These are phyloP conservation scores for Solanum raphanifolium DNA, from an alignment of 257 asterid genomes.

Conservation along the genomic window DNA sequence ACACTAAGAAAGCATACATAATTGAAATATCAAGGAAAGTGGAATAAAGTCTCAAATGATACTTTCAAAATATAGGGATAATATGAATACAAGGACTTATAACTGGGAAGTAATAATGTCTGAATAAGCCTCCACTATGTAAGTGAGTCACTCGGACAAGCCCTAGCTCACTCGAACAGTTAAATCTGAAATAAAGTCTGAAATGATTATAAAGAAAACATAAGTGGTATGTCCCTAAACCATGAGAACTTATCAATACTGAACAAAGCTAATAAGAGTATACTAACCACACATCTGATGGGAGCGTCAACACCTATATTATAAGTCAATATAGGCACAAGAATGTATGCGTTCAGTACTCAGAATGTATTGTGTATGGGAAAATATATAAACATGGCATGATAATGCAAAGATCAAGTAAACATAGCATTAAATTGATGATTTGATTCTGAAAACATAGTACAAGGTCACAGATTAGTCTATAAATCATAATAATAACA, in stretches of 20 bases:
- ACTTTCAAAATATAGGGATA: background rate
- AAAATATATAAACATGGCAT: background rate
- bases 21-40: background rate
- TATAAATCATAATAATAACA: background rate
- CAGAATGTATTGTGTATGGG: background rate
- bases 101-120: background rate
- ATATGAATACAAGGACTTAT: background rate
- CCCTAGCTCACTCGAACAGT: background rate
- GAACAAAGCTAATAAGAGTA: background rate
- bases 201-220: background rate
- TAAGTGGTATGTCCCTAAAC: background rate
- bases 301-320: background rate
- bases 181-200: background rate
- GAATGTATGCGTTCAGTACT: background rate
- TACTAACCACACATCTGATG: background rate
- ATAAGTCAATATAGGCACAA: background rate
- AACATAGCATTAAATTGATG: background rate
- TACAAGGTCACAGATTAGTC: background rate
- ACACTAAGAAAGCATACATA: background rate
- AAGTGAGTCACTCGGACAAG: background rate
- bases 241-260: background rate
- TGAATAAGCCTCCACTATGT: background rate
- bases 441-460: background rate
- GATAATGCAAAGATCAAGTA: background rate
- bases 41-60: background rate